Conservation (phyloP, 1,284 basidiomycete species). For the Thelephora terrestris region DNA sequence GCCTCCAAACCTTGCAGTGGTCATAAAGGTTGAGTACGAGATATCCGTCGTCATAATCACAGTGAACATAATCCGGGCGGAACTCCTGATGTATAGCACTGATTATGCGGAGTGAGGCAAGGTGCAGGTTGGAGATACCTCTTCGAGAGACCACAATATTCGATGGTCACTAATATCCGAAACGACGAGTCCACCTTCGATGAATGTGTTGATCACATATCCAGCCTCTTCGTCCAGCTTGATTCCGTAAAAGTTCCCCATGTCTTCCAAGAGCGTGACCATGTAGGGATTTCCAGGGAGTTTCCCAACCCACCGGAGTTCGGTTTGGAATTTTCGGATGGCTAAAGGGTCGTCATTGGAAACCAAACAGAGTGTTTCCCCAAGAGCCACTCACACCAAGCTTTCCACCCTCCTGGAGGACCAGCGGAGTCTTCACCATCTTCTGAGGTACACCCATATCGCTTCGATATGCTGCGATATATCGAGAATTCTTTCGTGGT, state of each 20-base stretch:
- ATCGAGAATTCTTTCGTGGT: constrained; percentile 34
- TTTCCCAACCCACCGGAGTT: constrained; percentile 46
- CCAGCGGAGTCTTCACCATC: constrained; percentile 8
- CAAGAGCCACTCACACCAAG: constrained; percentile 37
- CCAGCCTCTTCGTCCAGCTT: constrained; percentile 57
- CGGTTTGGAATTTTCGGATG: constrained; percentile 31
- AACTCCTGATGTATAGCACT: constrained; percentile 29
- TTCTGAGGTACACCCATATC: constrained; percentile 26
- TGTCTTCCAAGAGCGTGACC: constrained; percentile 23
- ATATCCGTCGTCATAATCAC: constrained; percentile 63
- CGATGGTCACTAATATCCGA: constrained; percentile 38
- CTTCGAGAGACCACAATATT: constrained; percentile 47
- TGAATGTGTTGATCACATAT: constrained; percentile 46
- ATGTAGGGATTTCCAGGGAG: constrained; percentile 27
- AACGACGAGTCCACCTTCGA: constrained; percentile 43
- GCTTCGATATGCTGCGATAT: constrained; percentile 41
- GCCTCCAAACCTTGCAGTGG: constrained; percentile 57
- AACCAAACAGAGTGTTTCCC: not conserved
- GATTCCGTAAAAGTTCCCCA: constrained; percentile 47
- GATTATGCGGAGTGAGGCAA: constrained; percentile 14
- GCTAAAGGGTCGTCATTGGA: constrained; percentile 26
- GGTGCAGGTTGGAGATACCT: constrained; percentile 18
- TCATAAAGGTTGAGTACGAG: constrained; percentile 54
- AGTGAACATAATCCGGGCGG: constrained; percentile 51
- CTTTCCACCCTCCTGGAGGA: constrained; percentile 37